Base-by-base conservation (phyloP, 768 basidiomycete genomes). In the Suillus weaverae region DNA sequence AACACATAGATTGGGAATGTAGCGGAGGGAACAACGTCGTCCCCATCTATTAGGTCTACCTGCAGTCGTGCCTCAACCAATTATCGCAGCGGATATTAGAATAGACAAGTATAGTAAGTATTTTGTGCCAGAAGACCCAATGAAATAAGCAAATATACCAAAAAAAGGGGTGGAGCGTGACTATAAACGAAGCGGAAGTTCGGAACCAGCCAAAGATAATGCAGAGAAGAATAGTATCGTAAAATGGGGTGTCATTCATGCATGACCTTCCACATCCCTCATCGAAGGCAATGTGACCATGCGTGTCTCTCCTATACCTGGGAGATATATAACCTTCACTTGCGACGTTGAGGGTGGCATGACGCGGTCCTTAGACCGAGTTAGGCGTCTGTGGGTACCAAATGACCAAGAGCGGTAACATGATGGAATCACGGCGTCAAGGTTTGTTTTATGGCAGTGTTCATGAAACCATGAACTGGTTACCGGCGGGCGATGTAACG, bases 401-500 rank as follows among this genome's bases (percentile, higher is more conserved):
- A 7, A 57, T 38, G 36, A 16, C 8, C 36, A 59, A 41, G 16
- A 41, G 39, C 7, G 39, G 57, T 20, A 41, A 59, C 30, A 39
- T 59, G 57, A 59, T 30, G 4, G 9, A 30, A 59, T 59, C 57
- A 59, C 39, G 57, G 38, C 18, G 57, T 26, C 57, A 59, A 39
- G 35, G 39, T 32, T 39, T 41, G 39, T 41, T 6, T 32, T 41
- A 59, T 59, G 39, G 57, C 39, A 39, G 36, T 36, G 35, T 38
- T 59, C 57, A 30, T 41, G 18, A 43, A 59, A 59, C 57, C 26
- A 59, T n/a, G 5, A 10, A 20, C 18, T 62, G 36, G 30, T 64
- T 72, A 83, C 71, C 81, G 75, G 61, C 81, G 81, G n/a, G 81
- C 78, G 62, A 83, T 77, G 65, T 83, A 83, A 32, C 82, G 79